A percentile compares a stretch with the other conserved stretches of the same genome.
Evolutionary conservation across 164 flowering plant genomes (phyloP).

Genomic region (Litsea cubeba): DNA sequence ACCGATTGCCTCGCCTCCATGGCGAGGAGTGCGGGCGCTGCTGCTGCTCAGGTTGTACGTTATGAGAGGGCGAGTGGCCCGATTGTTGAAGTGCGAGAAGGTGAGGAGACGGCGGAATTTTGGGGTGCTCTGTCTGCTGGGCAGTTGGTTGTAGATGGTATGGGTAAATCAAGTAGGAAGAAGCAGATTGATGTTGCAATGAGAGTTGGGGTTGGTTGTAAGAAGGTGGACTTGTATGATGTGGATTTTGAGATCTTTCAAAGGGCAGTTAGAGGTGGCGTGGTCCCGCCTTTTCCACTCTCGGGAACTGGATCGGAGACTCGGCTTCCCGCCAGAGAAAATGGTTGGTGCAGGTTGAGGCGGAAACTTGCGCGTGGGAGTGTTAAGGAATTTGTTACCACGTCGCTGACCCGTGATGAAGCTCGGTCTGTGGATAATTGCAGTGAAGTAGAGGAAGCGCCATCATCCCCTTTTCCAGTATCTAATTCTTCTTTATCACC

Average conservation of each 20-base stretch:
- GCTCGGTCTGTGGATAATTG: background rate
- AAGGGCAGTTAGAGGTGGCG: slow-evolving; percentile 63
- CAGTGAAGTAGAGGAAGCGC: background rate
- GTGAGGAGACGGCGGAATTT: slow-evolving; percentile 54
- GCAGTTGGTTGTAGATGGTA: slow-evolving; percentile 21
- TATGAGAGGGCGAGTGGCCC: slow-evolving; percentile 66
- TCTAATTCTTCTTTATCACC: background rate
- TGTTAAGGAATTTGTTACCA: slow-evolving; percentile 1
- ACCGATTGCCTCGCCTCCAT: slow-evolving; percentile 38
- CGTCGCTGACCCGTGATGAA: background rate
- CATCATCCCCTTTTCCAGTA: too few relatives aligned
- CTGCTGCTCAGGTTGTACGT: slow-evolving; percentile 65
- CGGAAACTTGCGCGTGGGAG: slow-evolving; percentile 41
- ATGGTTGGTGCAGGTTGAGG: slow-evolving; percentile 58
- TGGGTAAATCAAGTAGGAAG: slow-evolving; percentile 6
- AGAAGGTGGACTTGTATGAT: slow-evolving; percentile 51
- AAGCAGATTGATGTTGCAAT: slow-evolving; percentile 6
- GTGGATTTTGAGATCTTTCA: slow-evolving; percentile 60
- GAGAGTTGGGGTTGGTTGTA: slow-evolving; percentile 24
- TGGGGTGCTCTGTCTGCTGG: slow-evolving; percentile 51
- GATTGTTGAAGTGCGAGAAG: slow-evolving; percentile 40
- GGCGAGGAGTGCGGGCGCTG: slow-evolving; percentile 44
- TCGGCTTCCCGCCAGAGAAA: slow-evolving; percentile 56
- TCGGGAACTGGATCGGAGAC: slow-evolving; percentile 46
- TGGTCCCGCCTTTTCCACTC: slow-evolving; percentile 56